phyloP scores from a whole-genome alignment of 2,329 filamentous ascomycete genomes.

The Fusarium coffeatum region DNA sequence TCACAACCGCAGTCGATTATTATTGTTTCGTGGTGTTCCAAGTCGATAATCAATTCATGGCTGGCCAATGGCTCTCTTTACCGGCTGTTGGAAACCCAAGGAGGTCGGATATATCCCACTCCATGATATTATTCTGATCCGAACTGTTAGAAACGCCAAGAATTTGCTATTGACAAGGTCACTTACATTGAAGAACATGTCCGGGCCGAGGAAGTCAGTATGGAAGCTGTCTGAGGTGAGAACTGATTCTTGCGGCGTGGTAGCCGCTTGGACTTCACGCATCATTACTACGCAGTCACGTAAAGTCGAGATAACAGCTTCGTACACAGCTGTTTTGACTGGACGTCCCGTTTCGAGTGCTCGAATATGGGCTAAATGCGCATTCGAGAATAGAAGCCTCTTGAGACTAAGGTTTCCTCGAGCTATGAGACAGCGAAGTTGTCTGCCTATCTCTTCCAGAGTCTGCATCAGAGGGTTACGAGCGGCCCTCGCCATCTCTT shows the following conservation, averaged over 20 bases:
- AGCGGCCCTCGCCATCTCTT: slow-evolving; percentile 38
- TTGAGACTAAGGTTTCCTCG: slow-evolving; percentile 43
- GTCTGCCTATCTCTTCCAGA: slow-evolving; percentile 34
- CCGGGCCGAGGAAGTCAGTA: slow-evolving; percentile 31
- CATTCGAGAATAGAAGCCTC: slow-evolving; percentile 41
- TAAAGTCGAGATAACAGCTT: slow-evolving; percentile 35
- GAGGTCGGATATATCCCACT: slow-evolving; percentile 45
- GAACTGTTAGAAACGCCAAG: slow-evolving; percentile 8
- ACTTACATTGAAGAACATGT: slow-evolving; percentile 39
- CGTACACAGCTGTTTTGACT: slow-evolving; percentile 41
- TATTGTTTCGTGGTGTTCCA: background rate
- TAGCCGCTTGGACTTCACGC: slow-evolving; percentile 20
- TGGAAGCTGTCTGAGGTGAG: slow-evolving; percentile 26
- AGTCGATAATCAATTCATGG: slow-evolving; percentile 4
- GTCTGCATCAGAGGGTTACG: slow-evolving; percentile 39
- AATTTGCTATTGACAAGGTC: background rate
- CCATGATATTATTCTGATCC: slow-evolving; percentile 38
- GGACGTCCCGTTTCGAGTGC: slow-evolving; percentile 39
- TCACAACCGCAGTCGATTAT: background rate
- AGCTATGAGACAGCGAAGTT: slow-evolving; percentile 35
- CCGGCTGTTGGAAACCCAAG: slow-evolving; percentile 35
- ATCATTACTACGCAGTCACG: slow-evolving; percentile 35
- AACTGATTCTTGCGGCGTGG: slow-evolving; percentile 37
- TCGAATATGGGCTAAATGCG: slow-evolving; percentile 40
- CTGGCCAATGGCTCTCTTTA: slow-evolving; percentile 27